A percentile compares a stretch with the other conserved stretches of the same genome.
These are phyloP conservation scores for Circinella minor DNA, from an alignment of 371 early-diverging fungal species.

Conservation along the genomic window DNA sequence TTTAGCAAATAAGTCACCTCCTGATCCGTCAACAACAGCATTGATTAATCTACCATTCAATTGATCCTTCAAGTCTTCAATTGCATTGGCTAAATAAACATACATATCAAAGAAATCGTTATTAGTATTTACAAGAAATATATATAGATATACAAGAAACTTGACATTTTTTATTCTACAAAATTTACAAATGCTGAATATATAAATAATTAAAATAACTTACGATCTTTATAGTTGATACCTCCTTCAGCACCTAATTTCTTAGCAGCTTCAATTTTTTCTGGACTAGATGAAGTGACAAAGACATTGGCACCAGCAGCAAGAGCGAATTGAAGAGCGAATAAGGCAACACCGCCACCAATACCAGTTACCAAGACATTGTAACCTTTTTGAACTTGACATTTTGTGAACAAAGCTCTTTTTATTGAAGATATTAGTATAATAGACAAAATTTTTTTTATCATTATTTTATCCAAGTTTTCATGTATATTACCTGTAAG, in stretches of 20 bases:
- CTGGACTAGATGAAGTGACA: conserved; percentile 71
- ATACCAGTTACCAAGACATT: conserved; percentile 76
- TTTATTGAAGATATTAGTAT: background rate
- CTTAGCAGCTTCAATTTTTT: conserved; percentile 67
- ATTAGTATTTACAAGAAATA: too few species aligned
- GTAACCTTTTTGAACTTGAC: conserved; percentile 57
- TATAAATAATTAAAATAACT: conserved; percentile 33
- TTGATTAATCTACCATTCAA: conserved; percentile 46
- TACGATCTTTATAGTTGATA: conserved; percentile 72
- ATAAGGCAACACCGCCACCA: conserved; percentile 78
- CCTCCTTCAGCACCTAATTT: conserved; percentile 73
- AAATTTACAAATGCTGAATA: background rate
- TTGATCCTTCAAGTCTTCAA: conserved; percentile 48
- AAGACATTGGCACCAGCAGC: conserved; percentile 73
- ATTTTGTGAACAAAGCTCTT: conserved; percentile 66
- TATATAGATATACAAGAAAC: too few species aligned
- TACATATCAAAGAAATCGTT: too few species aligned
- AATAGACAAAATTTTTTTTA: background rate
- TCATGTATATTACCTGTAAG: conserved; percentile 45
- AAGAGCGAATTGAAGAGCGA: conserved; percentile 70
- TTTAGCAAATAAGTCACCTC: conserved; percentile 54
- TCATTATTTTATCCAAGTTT: background rate
- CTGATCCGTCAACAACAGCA: conserved; percentile 74
- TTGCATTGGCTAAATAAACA: conserved; percentile 51
- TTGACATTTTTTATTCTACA: too few species aligned